Conservation (phyloP, 2,329 filamentous ascomycete species). For the Neopestalotiopsis sp. region DNA sequence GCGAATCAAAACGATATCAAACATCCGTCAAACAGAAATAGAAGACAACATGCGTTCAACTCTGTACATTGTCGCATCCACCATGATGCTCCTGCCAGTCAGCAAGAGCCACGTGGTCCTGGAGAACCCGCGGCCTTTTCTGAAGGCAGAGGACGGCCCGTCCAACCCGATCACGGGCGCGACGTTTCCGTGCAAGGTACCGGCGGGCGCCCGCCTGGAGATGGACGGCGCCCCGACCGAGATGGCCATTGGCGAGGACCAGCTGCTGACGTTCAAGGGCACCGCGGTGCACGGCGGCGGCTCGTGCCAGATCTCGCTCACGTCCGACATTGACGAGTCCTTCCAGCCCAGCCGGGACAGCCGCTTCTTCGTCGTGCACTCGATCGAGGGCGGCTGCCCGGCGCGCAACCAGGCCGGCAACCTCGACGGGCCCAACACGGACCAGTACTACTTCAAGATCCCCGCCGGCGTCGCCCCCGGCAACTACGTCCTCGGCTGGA, state of each 20-base stretch:
- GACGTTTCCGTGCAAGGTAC: constrained; percentile 74
- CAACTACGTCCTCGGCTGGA: constrained; percentile 74
- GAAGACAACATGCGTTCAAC: constrained; percentile 8
- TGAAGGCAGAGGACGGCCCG: constrained; percentile 39
- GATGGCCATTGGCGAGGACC: constrained; percentile 60
- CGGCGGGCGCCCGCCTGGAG: constrained; percentile 42
- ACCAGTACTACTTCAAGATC: constrained; percentile 62
- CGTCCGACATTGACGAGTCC: constrained; percentile 54
- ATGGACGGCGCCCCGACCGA: constrained; percentile 50
- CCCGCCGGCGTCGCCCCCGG: constrained; percentile 65
- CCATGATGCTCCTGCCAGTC: background rate
- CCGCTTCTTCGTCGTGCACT: constrained; percentile 74
- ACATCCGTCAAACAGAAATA: background rate
- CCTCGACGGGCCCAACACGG: constrained; percentile 46
- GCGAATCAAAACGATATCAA: background rate
- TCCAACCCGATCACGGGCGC: constrained; percentile 66
- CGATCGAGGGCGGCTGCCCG: constrained; percentile 73
- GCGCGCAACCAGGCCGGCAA: constrained; percentile 56
- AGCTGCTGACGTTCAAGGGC: constrained; percentile 61
- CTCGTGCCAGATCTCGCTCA: constrained; percentile 75
- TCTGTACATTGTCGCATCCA: background rate
- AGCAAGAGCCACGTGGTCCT: background rate
- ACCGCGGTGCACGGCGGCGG: constrained; percentile 74
- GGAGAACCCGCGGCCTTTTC: constrained; percentile 10
- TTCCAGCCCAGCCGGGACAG: constrained; percentile 56